phyloP scores from a whole-genome alignment of 257 asterid genomes.

The Solanum chilense region DNA sequence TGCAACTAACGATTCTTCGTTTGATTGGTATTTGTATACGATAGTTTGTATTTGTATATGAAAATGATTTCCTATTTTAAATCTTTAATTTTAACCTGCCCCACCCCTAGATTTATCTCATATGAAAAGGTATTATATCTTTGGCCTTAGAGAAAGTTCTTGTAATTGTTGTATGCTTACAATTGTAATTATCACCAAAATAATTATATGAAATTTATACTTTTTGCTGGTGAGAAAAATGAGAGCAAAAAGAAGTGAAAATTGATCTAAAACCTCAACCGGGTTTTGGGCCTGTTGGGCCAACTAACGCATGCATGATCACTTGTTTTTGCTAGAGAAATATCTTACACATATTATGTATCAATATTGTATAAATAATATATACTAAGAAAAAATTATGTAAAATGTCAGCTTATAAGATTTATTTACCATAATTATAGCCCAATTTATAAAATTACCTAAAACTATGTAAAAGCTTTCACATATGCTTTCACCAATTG shows the following conservation, averaged over 20 bases:
- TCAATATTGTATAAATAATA: too few relatives aligned
- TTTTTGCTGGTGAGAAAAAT: not conserved
- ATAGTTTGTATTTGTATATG: too few relatives aligned
- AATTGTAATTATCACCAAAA: not conserved
- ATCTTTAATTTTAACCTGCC: too few relatives aligned
- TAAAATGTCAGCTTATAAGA: too few relatives aligned
- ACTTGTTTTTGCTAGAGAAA: not conserved
- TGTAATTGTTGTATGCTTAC: not conserved
- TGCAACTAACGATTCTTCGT: not conserved
- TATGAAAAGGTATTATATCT: not conserved
- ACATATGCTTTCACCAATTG: too few relatives aligned
- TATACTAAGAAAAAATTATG: too few relatives aligned
- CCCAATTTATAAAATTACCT: too few relatives aligned
- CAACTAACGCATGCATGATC: not conserved
- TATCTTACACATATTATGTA: too few relatives aligned
- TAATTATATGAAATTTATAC: not conserved
- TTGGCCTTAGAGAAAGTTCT: not conserved
- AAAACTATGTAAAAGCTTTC: too few relatives aligned
- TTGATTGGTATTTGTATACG: too few relatives aligned
- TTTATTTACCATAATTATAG: too few relatives aligned
- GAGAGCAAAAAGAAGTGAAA: not conserved
- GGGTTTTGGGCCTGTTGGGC: not conserved
- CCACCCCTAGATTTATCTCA: not conserved
- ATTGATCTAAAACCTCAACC: not conserved
- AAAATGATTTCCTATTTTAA: not conserved